These are phyloP conservation scores for Didymella pinodella DNA, from an alignment of 2,329 filamentous ascomycete genomes.

Conservation along the genomic window DNA sequence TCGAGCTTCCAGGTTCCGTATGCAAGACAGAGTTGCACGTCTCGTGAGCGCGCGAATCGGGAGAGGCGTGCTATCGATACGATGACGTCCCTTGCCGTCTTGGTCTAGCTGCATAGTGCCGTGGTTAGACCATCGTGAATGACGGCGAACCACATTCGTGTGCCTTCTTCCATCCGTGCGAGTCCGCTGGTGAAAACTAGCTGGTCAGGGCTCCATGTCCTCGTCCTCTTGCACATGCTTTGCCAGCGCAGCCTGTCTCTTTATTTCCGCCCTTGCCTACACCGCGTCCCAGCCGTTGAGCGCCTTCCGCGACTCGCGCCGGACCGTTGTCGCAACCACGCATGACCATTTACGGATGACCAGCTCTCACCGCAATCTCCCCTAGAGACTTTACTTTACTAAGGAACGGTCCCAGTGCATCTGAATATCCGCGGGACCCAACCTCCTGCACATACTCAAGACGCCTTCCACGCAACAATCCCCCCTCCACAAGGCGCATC, in stretches of 20 bases:
- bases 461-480: slow-evolving; percentile 8
- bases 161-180: slow-evolving; percentile 12
- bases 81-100: slow-evolving; percentile 26
- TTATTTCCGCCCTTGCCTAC: slow-evolving; percentile 9
- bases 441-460: slow-evolving; percentile 1
- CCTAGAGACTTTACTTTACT: slow-evolving; percentile 23
- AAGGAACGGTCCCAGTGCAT: slow-evolving; percentile 6
- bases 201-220: slow-evolving; percentile 6
- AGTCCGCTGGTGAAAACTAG: slow-evolving; percentile 9
- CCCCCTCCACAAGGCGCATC: slow-evolving; percentile 21
- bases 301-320: slow-evolving; percentile 34
- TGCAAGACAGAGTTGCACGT: slow-evolving; percentile 15
- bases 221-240: slow-evolving; percentile 16
- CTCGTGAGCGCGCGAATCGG: slow-evolving; percentile 16
- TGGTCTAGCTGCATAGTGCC: slow-evolving; percentile 17
- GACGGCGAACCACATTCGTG: slow-evolving; percentile 23
- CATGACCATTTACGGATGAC: slow-evolving; percentile 33
- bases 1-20: slow-evolving; percentile 9
- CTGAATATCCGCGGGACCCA: slow-evolving; percentile 6
- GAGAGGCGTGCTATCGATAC: slow-evolving; percentile 25
- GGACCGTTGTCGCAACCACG: slow-evolving; percentile 16
- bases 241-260: slow-evolving; percentile 4
- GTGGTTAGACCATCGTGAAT: slow-evolving; percentile 11
- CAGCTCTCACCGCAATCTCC: slow-evolving; percentile 19
- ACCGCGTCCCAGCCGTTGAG: slow-evolving; percentile 22